Evolutionary conservation across 768 basidiomycete species (phyloP).

Genomic region (Leccinum truebloodii): DNA sequence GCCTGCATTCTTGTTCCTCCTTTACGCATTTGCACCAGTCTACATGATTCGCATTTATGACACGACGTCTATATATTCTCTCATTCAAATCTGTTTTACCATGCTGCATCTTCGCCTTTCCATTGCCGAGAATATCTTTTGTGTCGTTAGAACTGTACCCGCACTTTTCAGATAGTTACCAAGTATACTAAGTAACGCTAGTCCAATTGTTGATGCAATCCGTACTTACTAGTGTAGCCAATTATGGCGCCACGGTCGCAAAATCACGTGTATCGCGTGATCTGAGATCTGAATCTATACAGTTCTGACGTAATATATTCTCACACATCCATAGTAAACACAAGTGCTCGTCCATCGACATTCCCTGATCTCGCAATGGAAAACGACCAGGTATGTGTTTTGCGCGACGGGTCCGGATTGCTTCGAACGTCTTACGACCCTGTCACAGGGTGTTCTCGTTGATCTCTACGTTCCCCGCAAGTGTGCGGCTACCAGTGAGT

Average conservation of each 20-base stretch:
- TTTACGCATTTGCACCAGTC: slow-evolving; percentile 19
- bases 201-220: slow-evolving; percentile 7
- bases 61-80: slow-evolving; percentile 17
- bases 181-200: not conserved
- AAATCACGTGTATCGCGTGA: slow-evolving; percentile 7
- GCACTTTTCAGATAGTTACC: slow-evolving; percentile 1
- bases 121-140: not conserved
- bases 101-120: slow-evolving; percentile 1
- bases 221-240: not conserved
- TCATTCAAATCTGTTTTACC: slow-evolving; percentile 13
- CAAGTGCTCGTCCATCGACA: slow-evolving; percentile 1
- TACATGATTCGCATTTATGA: slow-evolving; percentile 22
- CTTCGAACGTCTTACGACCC: slow-evolving; percentile 4
- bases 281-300: slow-evolving; percentile 24
- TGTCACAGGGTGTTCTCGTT: slow-evolving; percentile 86
- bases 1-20: slow-evolving; percentile 26
- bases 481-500: slow-evolving; percentile 95
- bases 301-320: slow-evolving; percentile 32
- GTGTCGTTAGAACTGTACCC: slow-evolving; percentile 7
- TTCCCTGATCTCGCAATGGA: slow-evolving; percentile 58
- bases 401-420: not conserved
- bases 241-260: not conserved
- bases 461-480: slow-evolving; percentile 99
- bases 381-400: slow-evolving; percentile 78
- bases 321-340: slow-evolving; percentile 25